phyloP scores from a whole-genome alignment of 352 stramenopile species.

The Pythium guiyangense region DNA sequence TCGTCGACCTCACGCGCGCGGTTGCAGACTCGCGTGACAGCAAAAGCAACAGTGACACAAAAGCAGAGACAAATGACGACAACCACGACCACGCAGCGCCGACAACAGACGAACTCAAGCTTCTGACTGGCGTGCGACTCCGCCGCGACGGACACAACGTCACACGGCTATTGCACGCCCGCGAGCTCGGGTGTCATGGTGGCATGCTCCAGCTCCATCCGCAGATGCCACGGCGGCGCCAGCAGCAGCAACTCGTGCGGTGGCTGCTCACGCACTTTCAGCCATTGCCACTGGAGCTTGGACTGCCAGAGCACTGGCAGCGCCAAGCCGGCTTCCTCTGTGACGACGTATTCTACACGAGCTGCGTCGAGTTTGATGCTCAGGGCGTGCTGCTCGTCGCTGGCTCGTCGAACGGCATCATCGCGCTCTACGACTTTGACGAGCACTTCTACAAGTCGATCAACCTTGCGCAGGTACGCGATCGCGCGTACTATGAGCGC shows the following conservation, averaged over 20 bases:
- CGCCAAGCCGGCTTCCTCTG: slow-evolving; percentile 24
- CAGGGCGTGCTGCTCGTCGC: slow-evolving; percentile 61
- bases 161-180: slow-evolving; percentile 27
- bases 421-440: slow-evolving; percentile 80
- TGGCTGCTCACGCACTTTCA: slow-evolving; percentile 52
- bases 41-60: not conserved
- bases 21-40: not conserved
- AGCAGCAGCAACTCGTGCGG: slow-evolving; percentile 44
- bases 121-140: slow-evolving; percentile 1
- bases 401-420: slow-evolving; percentile 57
- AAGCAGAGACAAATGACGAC: not conserved
- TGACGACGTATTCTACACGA: slow-evolving; percentile 41
- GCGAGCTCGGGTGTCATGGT: slow-evolving; percentile 27
- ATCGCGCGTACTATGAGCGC: not conserved
- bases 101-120: not conserved
- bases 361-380: slow-evolving; percentile 65
- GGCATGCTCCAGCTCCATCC: slow-evolving; percentile 16
- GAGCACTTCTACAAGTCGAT: slow-evolving; percentile 61
- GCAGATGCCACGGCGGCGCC: slow-evolving; percentile 22
- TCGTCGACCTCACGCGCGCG: not conserved
- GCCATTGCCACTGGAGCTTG: slow-evolving; percentile 33
- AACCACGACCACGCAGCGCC: not conserved
- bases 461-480: slow-evolving; percentile 37
- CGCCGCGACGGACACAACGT: slow-evolving; percentile 23
- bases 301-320: slow-evolving; percentile 39